phyloP scores from a whole-genome alignment of 108 stramenopile genomes.

The Cyclotella atomus region DNA sequence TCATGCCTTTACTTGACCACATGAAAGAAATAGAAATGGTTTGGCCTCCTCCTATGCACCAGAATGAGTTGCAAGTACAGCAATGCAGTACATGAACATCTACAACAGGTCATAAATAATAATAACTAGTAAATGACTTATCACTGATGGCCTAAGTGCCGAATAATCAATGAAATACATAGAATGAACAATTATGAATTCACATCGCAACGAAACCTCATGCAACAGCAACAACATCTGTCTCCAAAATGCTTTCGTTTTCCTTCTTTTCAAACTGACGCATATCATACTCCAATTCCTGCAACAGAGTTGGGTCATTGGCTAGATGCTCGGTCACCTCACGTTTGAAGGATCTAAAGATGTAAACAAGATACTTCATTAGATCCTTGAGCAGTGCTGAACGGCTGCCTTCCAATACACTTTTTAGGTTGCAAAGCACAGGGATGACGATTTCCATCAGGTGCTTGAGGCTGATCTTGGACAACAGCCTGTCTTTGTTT shows the following conservation, averaged over 20 bases:
- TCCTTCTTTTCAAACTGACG: slow-evolving; percentile 46
- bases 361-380: slow-evolving; percentile 83
- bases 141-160: too few species aligned
- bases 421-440: slow-evolving; percentile 88
- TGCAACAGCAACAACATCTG: background rate
- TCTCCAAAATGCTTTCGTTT: slow-evolving; percentile 12
- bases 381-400: slow-evolving; percentile 87
- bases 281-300: slow-evolving; percentile 88
- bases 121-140: too few species aligned
- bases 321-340: slow-evolving; percentile 88
- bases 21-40: slow-evolving; percentile 27
- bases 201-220: background rate
- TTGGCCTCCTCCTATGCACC: slow-evolving; percentile 23
- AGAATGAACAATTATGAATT: too few species aligned
- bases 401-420: slow-evolving; percentile 73
- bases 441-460: slow-evolving; percentile 92
- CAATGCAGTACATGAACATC: slow-evolving; percentile 8
- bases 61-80: slow-evolving; percentile 27
- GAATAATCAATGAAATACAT: too few species aligned
- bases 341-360: slow-evolving; percentile 76
- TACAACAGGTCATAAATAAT: background rate
- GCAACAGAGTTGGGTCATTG: slow-evolving; percentile 75
- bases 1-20: slow-evolving; percentile 15
- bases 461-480: slow-evolving; percentile 91
- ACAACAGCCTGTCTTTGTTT: slow-evolving; percentile 82